Conservation (phyloP, 495 filamentous ascomycete genomes). For the Neurospora terricola region DNA sequence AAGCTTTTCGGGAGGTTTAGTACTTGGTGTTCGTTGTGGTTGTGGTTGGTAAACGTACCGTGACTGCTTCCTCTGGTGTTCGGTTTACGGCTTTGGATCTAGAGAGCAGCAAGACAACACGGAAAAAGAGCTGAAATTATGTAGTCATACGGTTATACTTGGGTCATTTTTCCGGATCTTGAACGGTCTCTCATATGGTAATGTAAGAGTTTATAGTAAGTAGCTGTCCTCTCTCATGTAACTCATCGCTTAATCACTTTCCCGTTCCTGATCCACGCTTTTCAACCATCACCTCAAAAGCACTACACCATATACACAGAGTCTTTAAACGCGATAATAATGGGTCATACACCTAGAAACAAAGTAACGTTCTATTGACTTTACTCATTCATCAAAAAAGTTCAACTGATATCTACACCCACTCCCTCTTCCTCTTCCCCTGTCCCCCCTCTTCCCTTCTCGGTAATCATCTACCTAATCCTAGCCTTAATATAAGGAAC, state of each 20-base stretch:
- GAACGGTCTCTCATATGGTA: too few species aligned
- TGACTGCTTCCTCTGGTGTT: too few species aligned
- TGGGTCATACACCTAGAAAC: background rate
- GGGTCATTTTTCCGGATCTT: too few species aligned
- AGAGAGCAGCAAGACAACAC: too few species aligned
- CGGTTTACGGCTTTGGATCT: too few species aligned
- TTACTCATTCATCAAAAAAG: background rate
- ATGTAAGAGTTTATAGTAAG: background rate
- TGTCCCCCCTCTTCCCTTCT: background rate
- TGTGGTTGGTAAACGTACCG: too few species aligned
- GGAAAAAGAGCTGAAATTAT: too few species aligned
- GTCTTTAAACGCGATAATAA: too few species aligned
- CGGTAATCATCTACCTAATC: slow-evolving; percentile 22
- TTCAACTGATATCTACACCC: background rate
- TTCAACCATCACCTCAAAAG: background rate
- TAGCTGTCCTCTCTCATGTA: background rate
- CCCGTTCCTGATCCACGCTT: background rate
- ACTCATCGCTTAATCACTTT: background rate
- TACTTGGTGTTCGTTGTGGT: too few species aligned
- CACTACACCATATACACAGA: background rate
- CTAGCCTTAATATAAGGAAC: slow-evolving; percentile 94
- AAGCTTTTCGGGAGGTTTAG: too few species aligned
- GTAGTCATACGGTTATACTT: too few species aligned
- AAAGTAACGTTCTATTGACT: background rate
- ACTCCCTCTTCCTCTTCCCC: background rate